These are phyloP conservation scores for Arthroderma sp. DNA, from an alignment of 2,329 filamentous ascomycete genomes.

Conservation along the genomic window DNA sequence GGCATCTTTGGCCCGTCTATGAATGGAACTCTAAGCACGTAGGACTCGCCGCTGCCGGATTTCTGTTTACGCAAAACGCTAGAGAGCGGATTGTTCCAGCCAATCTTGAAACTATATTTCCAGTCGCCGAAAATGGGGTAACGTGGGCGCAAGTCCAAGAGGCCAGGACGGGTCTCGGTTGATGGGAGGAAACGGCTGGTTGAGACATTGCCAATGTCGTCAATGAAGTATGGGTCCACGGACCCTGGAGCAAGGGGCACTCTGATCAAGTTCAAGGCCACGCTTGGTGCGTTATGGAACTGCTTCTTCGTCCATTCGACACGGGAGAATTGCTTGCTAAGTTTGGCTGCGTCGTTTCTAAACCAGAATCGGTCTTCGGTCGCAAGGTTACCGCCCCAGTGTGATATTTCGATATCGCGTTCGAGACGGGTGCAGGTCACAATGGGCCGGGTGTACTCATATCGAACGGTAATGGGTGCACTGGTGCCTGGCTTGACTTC, in stretches of 20 bases:
- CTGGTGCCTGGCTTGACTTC: slow-evolving; percentile 62
- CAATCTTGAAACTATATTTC: slow-evolving; percentile 95
- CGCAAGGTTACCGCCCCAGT: slow-evolving; percentile 95
- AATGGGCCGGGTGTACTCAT: slow-evolving; percentile 90
- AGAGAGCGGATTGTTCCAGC: slow-evolving; percentile 81
- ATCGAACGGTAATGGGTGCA: slow-evolving; percentile 66
- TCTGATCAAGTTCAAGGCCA: slow-evolving; percentile 68
- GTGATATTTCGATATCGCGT: slow-evolving; percentile 86
- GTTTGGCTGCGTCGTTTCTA: slow-evolving; percentile 71
- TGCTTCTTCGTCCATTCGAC: slow-evolving; percentile 60
- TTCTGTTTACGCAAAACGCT: slow-evolving; percentile 57
- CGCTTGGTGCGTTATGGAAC: slow-evolving; percentile 65
- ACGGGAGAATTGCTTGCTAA: slow-evolving; percentile 60
- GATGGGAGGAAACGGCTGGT: slow-evolving; percentile 69
- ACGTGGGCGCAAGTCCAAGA: slow-evolving; percentile 79
- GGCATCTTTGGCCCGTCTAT: slow-evolving; percentile 77
- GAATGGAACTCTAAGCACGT: slow-evolving; percentile 81
- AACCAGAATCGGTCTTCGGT: slow-evolving; percentile 90
- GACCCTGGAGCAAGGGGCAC: slow-evolving; percentile 71
- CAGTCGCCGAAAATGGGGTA: slow-evolving; percentile 96
- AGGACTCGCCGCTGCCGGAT: slow-evolving; percentile 51
- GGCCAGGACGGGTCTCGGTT: slow-evolving; percentile 53
- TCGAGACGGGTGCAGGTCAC: slow-evolving; percentile 68
- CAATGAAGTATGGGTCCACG: slow-evolving; percentile 82
- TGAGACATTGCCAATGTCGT: slow-evolving; percentile 93